Conservation (phyloP, 495 filamentous ascomycete genomes). For the Penicillium subrubescens region DNA sequence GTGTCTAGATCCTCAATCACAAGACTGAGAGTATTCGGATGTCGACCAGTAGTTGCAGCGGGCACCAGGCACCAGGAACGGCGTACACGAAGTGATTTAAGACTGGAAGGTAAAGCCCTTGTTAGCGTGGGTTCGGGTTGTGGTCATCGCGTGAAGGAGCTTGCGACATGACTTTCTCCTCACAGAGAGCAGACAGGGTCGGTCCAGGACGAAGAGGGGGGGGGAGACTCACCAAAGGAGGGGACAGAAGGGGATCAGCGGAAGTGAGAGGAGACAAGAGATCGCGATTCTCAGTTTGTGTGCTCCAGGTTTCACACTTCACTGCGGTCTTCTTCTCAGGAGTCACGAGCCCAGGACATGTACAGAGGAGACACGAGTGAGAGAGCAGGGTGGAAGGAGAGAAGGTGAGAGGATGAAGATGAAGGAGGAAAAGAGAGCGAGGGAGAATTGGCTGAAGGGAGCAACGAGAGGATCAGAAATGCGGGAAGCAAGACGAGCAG, state of each 20-base stretch:
- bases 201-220: background rate
- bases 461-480: constrained; percentile 32
- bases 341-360: constrained; percentile 36
- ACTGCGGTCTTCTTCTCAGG: constrained; percentile 18
- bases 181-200: constrained; percentile 17
- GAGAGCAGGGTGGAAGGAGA: constrained; percentile 34
- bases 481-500: constrained; percentile 27
- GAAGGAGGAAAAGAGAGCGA: constrained; percentile 4
- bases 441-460: constrained; percentile 9
- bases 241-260: constrained; percentile 21
- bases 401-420: constrained; percentile 7
- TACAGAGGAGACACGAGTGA: constrained; percentile 38
- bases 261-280: constrained; percentile 14
- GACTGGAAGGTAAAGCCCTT: constrained; percentile 18
- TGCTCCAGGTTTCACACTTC: constrained; percentile 4
- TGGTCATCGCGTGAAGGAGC: background rate
- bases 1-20: constrained; percentile 22
- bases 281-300: constrained; percentile 16
- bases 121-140: constrained; percentile 17
- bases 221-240: constrained; percentile 34
- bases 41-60: constrained; percentile 31
- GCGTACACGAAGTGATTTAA: constrained; percentile 36
- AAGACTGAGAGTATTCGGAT: constrained; percentile 15
- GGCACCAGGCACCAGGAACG: constrained; percentile 37
- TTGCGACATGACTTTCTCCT: background rate